Percentiles rank a stretch among this genome's conserved stretches.
These are phyloP conservation scores for Ganoderma boninense DNA, from an alignment of 1,284 basidiomycete genomes.

Conservation along the genomic window DNA sequence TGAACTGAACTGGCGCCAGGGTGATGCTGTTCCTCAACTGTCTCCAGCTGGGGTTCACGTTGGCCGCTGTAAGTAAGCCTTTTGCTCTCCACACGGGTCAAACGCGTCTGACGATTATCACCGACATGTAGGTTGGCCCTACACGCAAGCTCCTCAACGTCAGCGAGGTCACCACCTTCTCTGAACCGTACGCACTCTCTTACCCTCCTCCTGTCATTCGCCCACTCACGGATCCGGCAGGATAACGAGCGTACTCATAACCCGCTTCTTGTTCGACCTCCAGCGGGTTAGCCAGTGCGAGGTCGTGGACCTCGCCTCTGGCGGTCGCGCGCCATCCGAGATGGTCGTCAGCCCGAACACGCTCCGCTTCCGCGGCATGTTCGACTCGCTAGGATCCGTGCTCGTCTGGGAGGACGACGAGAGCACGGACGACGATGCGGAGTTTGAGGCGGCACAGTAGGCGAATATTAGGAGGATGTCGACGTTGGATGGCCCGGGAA, in stretches of 20 bases:
- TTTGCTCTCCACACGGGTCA: not conserved
- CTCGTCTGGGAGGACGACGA: not conserved
- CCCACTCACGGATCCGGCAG: not conserved
- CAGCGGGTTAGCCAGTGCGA: slow-evolving; percentile 10
- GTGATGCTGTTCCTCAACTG: slow-evolving; percentile 8
- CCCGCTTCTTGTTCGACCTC: slow-evolving; percentile 21
- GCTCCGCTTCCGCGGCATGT: slow-evolving; percentile 1
- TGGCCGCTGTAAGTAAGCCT: not conserved
- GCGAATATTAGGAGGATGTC: not conserved
- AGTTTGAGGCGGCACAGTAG: not conserved
- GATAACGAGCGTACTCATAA: slow-evolving; percentile 16
- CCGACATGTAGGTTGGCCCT: not conserved
- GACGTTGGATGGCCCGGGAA: too few species aligned
- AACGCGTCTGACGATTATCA: not conserved
- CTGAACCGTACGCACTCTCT: not conserved
- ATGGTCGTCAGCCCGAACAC: not conserved
- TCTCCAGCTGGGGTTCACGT: not conserved
- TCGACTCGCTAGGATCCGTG: slow-evolving; percentile 8
- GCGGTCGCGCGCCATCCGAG: not conserved
- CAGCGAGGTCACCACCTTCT: slow-evolving; percentile 8
- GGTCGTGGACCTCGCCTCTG: not conserved
- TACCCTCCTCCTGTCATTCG: not conserved
- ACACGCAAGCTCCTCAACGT: slow-evolving; percentile 2
- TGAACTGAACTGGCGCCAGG: not conserved
- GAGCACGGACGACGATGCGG: not conserved